Percentiles rank a stretch among this genome's conserved stretches.
phyloP scores from a whole-genome alignment of 768 basidiomycete species.

The Pleurotus platypus region DNA sequence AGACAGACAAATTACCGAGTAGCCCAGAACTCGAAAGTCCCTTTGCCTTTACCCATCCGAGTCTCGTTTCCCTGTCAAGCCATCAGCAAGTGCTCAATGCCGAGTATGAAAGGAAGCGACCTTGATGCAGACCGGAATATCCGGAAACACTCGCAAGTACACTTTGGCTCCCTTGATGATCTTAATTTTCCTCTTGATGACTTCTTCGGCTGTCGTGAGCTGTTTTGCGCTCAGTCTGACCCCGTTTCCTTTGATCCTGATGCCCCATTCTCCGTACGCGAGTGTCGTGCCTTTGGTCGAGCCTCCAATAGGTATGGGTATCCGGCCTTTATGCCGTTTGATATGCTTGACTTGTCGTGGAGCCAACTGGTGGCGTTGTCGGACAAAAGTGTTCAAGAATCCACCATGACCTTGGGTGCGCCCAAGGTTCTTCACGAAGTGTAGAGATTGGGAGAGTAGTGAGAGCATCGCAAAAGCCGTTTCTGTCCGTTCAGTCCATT shows the following conservation, averaged over 20 bases:
- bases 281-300: constrained; percentile 92
- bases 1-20: constrained; percentile 33
- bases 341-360: constrained; percentile 81
- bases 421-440: not conserved
- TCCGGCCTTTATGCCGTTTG: constrained; percentile 87
- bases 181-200: constrained; percentile 88
- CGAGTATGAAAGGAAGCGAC: constrained; percentile 32
- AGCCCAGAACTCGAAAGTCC: constrained; percentile 96
- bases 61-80: constrained; percentile 84
- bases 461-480: not conserved
- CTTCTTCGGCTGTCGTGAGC: constrained; percentile 80
- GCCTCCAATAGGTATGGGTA: constrained; percentile 85
- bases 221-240: constrained; percentile 85
- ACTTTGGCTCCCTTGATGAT: constrained; percentile 84
- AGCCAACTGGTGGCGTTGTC: constrained; percentile 65
- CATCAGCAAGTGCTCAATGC: not conserved
- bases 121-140: constrained; percentile 97
- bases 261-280: constrained; percentile 88
- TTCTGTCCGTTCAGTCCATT: too few relatives aligned
- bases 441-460: not conserved
- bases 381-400: constrained; percentile 34
- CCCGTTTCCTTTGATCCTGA: constrained; percentile 82
- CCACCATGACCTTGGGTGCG: constrained; percentile 13
- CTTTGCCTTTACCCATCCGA: constrained; percentile 99
- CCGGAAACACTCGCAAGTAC: constrained; percentile 89